Evolutionary conservation across 2,329 filamentous ascomycete species (phyloP), one percentile per base, ranked within the genome.

Genomic region (Aspergillus brasiliensis): DNA sequence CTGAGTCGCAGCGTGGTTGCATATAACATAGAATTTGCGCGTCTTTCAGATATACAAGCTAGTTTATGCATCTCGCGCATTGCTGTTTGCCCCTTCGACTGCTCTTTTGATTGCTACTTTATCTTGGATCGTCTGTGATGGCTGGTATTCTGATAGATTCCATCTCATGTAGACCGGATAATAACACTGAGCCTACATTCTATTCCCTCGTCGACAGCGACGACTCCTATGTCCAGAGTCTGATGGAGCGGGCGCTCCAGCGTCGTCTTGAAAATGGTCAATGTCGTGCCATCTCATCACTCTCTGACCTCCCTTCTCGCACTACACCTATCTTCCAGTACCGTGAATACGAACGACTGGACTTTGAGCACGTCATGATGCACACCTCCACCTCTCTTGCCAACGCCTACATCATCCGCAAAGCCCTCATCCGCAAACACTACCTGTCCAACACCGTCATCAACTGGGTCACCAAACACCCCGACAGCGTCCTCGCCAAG

Each of bases 391-490:
- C 85, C 0, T 86, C 84, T 10, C 81, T 97, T 1, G 83, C 91
- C 67, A 98, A 97, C 77, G 91, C 91, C 71, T 98, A 97, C 77
- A 85, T 97, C 72, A 96, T 98, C 73, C 90, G 95, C 70, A 98
- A 98, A 81, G 95, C 95, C 0, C 82, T 99, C 19, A 98, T 98
- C 69, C 87, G 95, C 60, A 99, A 99, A 77, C 95, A 99, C 75
- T 98, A 95, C 73, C 84, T 99, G 3, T 89, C 90, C 3, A 86
- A 88, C 19, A 97, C 93, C 0, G 86, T 97, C 21, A 85, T 90
- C 49, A 89, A 91, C 72, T 98, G 93, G 92, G 81, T 91, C 5
- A 87, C 88, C 40, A 99, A 99, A 76, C 83, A 95, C 68, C 92
- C 94, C 0, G 76, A 82, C 0, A 91, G 88, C 8, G 75, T 88